Conservation (phyloP, 202 grass and related monocot species). For the Dendrocalamus latiflorus region DNA sequence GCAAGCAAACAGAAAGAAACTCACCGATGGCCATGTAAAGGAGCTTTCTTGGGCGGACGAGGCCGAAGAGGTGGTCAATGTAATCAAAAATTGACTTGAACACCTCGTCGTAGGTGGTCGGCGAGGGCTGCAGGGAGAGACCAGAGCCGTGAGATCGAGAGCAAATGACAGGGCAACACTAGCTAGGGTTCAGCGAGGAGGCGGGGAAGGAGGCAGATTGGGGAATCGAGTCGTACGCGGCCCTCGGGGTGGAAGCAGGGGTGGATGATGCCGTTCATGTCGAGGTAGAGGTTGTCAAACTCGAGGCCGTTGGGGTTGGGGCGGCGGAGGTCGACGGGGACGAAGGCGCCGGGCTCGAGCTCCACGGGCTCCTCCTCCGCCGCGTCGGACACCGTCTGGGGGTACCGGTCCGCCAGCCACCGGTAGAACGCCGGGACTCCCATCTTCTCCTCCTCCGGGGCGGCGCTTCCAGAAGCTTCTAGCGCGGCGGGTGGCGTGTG, state of each 20-base stretch:
- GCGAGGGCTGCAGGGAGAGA: slow-evolving; percentile 58
- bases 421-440: slow-evolving; percentile 97
- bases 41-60: slow-evolving; percentile 88
- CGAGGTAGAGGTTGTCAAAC: slow-evolving; percentile 99
- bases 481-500: slow-evolving; percentile 1
- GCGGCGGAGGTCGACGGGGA: slow-evolving; percentile 74
- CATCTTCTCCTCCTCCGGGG: slow-evolving; percentile 43
- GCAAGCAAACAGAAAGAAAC: slow-evolving; percentile 6
- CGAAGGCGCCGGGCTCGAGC: slow-evolving; percentile 56
- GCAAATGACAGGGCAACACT: not conserved
- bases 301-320: slow-evolving; percentile 92
- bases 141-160: slow-evolving; percentile 8
- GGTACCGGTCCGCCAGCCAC: slow-evolving; percentile 92
- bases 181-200: not conserved
- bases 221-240: slow-evolving; percentile 46
- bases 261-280: slow-evolving; percentile 94
- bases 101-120: slow-evolving; percentile 87
- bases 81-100: slow-evolving; percentile 93
- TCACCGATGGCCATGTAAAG: slow-evolving; percentile 96
- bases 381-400: slow-evolving; percentile 70
- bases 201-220: not conserved
- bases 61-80: slow-evolving; percentile 88
- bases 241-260: slow-evolving; percentile 96
- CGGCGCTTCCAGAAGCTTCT: slow-evolving; percentile 33
- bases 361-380: slow-evolving; percentile 71